Evolutionary conservation across 345 rosid species (phyloP), one percentile per base, ranked within the genome.

Genomic region (Ceriops decandra): DNA sequence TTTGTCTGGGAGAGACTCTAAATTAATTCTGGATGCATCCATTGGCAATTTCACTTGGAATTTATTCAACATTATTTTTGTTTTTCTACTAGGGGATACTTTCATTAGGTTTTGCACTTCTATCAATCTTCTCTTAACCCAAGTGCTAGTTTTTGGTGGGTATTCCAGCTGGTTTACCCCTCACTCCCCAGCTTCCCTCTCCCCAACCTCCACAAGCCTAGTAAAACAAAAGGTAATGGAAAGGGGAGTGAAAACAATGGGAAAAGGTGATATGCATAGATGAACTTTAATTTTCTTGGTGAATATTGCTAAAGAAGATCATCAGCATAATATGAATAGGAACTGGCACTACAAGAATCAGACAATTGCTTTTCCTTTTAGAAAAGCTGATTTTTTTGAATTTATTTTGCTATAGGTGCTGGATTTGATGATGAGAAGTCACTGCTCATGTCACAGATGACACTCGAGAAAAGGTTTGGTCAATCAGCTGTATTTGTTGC

Each of bases 401-500:
- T 21, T 9, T 46, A 35, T 13, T 21, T 7, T 46, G 28, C 7
- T 38, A 56, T 31, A 74, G 72, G 77, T 17, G 49, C 73, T 47
- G 84, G 79, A 27, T 81, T 71, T 63, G 84, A 81, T 60, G 84
- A 81, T 62, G 84, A 81, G 53, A 74, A 74, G 65, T 72, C 81
- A 66, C 61, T 81, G 17, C 82, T 81, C 11, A 78, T 81, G 82
- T 74, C 84, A 21, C 84, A 77, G 62, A 81, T 63, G 75, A 74
- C 82, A 53, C 76, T 81, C 28, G 84, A 81, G 73, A 77, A 81
- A 64, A 68, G 82, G 59, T 81, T 78, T 66, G 84, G 84, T 63
- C 82, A 77, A 61, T 81, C 84, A 6, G 52, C 80, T 5, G 84
- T 81, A 7, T 78, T 81, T 64, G 76, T 81, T 69, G 77, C 79